These are phyloP conservation scores for Phanerodontia chrysosporium DNA, from an alignment of 768 basidiomycete species.

Conservation along the genomic window DNA sequence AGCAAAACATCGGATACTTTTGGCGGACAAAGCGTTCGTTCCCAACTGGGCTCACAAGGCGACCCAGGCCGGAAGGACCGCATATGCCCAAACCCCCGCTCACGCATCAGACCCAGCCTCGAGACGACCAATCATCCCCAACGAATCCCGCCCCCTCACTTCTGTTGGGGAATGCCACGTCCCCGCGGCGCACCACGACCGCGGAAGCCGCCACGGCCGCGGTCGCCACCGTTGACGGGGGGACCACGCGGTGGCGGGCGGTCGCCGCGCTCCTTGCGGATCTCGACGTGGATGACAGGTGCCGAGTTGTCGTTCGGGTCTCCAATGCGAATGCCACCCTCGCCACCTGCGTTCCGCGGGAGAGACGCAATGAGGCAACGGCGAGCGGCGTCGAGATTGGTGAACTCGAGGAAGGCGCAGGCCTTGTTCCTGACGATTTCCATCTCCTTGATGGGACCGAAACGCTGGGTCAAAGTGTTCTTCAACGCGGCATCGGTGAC, in stretches of 20 bases:
- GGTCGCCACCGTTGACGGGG: conserved; percentile 44
- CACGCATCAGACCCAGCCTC: not conserved
- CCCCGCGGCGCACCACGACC: conserved; percentile 42
- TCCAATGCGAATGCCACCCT: conserved; percentile 83
- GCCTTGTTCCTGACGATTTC: conserved; percentile 87
- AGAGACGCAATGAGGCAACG: conserved; percentile 79
- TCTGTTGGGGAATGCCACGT: conserved; percentile 27
- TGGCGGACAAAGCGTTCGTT: not conserved
- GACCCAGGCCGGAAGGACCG: conserved; percentile 16
- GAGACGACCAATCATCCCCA: not conserved
- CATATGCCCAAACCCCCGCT: not conserved
- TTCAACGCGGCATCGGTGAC: conserved; percentile 50
- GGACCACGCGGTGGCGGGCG: conserved; percentile 61
- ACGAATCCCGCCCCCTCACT: conserved; percentile 12
- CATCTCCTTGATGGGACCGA: conserved; percentile 81
- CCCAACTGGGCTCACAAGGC: conserved; percentile 5
- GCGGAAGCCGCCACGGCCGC: conserved; percentile 46
- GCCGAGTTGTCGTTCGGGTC: conserved; percentile 45
- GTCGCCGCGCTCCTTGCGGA: conserved; percentile 89
- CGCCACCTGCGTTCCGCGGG: conserved; percentile 67
- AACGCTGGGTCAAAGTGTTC: conserved; percentile 50
- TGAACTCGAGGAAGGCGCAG: conserved; percentile 94
- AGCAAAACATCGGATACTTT: conserved; percentile 10
- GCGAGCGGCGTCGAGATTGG: conserved; percentile 69
- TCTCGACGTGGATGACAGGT: conserved; percentile 74